phyloP scores from a whole-genome alignment of 2,329 filamentous ascomycete species.

The Venturiaceae sp. region DNA sequence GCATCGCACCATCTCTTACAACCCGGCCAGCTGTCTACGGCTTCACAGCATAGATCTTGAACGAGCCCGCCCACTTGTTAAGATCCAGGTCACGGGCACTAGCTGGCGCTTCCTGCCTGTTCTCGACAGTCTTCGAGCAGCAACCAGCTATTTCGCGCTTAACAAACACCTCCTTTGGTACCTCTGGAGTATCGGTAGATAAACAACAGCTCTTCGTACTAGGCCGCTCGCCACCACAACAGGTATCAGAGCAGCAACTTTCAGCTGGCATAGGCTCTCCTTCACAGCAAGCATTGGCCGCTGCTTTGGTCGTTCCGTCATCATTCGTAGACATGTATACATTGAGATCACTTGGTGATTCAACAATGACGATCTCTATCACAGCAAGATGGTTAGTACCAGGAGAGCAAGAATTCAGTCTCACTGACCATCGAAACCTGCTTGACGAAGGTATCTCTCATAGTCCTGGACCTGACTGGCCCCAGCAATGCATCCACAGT shows the following conservation, averaged over 20 bases:
- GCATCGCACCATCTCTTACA: too few species aligned
- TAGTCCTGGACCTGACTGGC: slow-evolving; percentile 45
- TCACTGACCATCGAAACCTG: slow-evolving; percentile 39
- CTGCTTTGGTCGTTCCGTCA: slow-evolving; percentile 3
- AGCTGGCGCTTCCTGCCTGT: neutral
- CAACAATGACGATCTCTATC: slow-evolving; percentile 34
- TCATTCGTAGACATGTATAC: slow-evolving; percentile 27
- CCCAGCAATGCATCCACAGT: slow-evolving; percentile 52
- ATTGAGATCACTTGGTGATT: slow-evolving; percentile 38
- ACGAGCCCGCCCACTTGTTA: slow-evolving; percentile 11
- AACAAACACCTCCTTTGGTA: neutral
- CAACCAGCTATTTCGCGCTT: neutral
- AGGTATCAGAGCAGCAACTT: neutral
- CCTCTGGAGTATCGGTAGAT: neutral
- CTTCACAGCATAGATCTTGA: slow-evolving; percentile 9
- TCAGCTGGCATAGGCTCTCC: neutral
- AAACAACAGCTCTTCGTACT: neutral
- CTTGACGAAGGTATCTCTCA: slow-evolving; percentile 37
- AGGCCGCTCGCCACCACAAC: neutral
- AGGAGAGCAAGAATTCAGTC: neutral
- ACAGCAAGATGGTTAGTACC: neutral
- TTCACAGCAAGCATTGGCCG: neutral
- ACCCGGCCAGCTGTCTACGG: too few species aligned
- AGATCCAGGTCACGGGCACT: neutral
- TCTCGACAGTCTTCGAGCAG: neutral